Evolutionary conservation across 2,329 filamentous ascomycete genomes (phyloP).

Genomic region (Daldinia sp.): DNA sequence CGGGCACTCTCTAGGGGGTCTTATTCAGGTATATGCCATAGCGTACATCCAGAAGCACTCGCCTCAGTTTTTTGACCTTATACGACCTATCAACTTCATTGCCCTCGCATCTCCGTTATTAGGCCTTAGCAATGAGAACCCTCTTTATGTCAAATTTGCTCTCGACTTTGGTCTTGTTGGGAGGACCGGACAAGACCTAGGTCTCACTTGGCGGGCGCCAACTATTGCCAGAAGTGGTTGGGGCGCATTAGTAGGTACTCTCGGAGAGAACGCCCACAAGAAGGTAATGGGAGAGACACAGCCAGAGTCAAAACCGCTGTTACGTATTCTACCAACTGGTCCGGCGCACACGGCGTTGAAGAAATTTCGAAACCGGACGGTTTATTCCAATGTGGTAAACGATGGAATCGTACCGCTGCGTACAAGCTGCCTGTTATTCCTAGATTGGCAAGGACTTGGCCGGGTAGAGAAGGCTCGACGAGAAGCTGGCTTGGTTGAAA

Average conservation of each 20-base stretch:
- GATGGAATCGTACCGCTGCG: slow-evolving; percentile 95
- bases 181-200: slow-evolving; percentile 94
- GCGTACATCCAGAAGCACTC: slow-evolving; percentile 98
- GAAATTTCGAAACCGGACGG: slow-evolving; percentile 89
- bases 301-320: slow-evolving; percentile 86
- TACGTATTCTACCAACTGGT: slow-evolving; percentile 90
- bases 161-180: slow-evolving; percentile 96
- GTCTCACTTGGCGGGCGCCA: slow-evolving; percentile 92
- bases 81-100: slow-evolving; percentile 91
- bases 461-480: slow-evolving; percentile 93
- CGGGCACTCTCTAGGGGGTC: slow-evolving; percentile 88
- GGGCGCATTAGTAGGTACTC: slow-evolving; percentile 86
- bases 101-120: slow-evolving; percentile 88
- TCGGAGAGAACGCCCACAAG: slow-evolving; percentile 76
- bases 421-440: slow-evolving; percentile 94
- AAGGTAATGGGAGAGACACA: slow-evolving; percentile 71
- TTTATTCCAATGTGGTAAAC: slow-evolving; percentile 98
- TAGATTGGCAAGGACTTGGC: slow-evolving; percentile 95
- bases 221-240: slow-evolving; percentile 87
- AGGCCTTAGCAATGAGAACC: slow-evolving; percentile 96
- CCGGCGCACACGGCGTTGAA: slow-evolving; percentile 88
- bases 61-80: slow-evolving; percentile 86
- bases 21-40: slow-evolving; percentile 93
- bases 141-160: slow-evolving; percentile 95
- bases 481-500: slow-evolving; percentile 92